Conservation (phyloP, 2,329 filamentous ascomycete species). For the Fusarium mundagurra region DNA sequence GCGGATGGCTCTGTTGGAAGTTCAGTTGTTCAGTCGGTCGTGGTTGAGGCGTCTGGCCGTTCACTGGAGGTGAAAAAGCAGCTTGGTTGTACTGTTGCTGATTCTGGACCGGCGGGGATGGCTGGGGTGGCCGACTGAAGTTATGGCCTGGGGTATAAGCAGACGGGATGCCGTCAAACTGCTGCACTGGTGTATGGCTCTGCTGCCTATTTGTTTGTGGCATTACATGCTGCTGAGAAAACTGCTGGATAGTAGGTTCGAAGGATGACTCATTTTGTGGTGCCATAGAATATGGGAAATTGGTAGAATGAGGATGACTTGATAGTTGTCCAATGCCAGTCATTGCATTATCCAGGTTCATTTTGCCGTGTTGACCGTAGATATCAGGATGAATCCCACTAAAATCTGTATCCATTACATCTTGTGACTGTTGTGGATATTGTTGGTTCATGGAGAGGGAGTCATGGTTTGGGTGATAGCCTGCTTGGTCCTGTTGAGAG, state of each 20-base stretch:
- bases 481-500: conserved; percentile 42
- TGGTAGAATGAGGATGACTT: conserved; percentile 46
- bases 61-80: conserved; percentile 40
- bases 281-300: conserved; percentile 49
- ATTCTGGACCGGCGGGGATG: conserved; percentile 45
- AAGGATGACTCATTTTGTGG: conserved; percentile 47
- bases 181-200: conserved; percentile 49
- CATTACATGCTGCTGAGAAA: conserved; percentile 48
- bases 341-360: conserved; percentile 43
- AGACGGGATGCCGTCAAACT: conserved; percentile 44
- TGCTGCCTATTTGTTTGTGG: conserved; percentile 47
- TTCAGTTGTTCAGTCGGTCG: conserved; percentile 36
- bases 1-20: conserved; percentile 39
- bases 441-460: conserved; percentile 47
- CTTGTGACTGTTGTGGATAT: conserved; percentile 48
- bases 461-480: conserved; percentile 47
- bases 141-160: conserved; percentile 41
- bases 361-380: conserved; percentile 50
- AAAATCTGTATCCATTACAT: conserved; percentile 52
- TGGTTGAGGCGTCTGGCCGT: conserved; percentile 42
- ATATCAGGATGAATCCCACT: conserved; percentile 50
- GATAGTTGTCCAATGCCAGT: conserved; percentile 47
- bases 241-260: conserved; percentile 47
- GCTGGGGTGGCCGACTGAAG: conserved; percentile 44
- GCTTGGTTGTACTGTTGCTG: conserved; percentile 41